A percentile compares a stretch with the other conserved stretches of the same genome.
Evolutionary conservation across 345 rosid genomes (phyloP).

Genomic region (Rhizophora mangle): DNA sequence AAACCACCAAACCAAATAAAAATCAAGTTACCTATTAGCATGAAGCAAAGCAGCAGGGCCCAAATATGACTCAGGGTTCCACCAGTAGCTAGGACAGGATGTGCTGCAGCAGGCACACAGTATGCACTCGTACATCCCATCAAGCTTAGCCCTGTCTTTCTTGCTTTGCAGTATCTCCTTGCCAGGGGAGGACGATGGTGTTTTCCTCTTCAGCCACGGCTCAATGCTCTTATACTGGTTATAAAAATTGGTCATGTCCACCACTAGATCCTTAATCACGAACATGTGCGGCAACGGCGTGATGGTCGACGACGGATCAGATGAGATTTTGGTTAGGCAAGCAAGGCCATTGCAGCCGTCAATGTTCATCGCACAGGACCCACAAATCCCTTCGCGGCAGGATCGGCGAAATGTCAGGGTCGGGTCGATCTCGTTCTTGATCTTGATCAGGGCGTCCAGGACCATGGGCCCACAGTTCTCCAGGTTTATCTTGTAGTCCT

Average conservation of each 20-base stretch:
- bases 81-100: conserved; percentile 96
- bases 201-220: conserved; percentile 98
- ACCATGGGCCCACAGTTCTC: conserved; percentile 96
- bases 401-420: conserved; percentile 91
- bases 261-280: conserved; percentile 91
- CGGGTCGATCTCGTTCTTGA: conserved; percentile 94
- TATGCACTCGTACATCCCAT: conserved; percentile 97
- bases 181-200: conserved; percentile 48
- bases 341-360: conserved; percentile 96
- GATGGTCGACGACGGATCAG: conserved; percentile 40
- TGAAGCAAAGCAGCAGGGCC: conserved; percentile 96
- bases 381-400: conserved; percentile 95
- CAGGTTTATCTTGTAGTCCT: conserved; percentile 70
- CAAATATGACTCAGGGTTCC: conserved; percentile 91
- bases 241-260: conserved; percentile 93
- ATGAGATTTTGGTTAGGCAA: conserved; percentile 73
- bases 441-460: conserved; percentile 90
- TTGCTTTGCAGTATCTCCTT: conserved; percentile 88
- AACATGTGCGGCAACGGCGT: conserved; percentile 94
- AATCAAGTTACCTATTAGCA: conserved; percentile 62
- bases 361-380: conserved; percentile 95
- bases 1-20: neutral
- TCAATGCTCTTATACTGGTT: conserved; percentile 98
- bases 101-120: conserved; percentile 94
- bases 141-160: conserved; percentile 86